These are phyloP conservation scores for Pulveroboletus sp. DNA, from an alignment of 768 basidiomycete genomes.

Conservation along the genomic window DNA sequence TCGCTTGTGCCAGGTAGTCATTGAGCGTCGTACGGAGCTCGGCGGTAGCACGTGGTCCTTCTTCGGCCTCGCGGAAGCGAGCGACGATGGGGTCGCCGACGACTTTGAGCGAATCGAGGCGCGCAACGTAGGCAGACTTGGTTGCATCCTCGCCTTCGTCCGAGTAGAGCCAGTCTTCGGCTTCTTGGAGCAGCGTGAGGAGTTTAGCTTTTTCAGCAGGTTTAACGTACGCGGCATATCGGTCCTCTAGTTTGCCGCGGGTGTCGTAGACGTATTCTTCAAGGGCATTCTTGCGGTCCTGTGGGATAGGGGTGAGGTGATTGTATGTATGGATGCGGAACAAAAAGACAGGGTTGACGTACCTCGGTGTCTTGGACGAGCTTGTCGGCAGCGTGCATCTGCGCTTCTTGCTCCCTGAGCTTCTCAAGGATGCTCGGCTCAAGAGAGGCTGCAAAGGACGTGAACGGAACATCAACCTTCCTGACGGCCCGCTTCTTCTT, in stretches of 20 bases:
- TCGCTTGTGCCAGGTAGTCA: slow-evolving; percentile 78
- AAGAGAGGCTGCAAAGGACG: slow-evolving; percentile 58
- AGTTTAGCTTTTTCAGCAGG: slow-evolving; percentile 75
- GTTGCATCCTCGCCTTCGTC: slow-evolving; percentile 94
- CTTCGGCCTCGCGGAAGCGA: slow-evolving; percentile 80
- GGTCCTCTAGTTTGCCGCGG: slow-evolving; percentile 86
- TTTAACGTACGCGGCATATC: slow-evolving; percentile 74
- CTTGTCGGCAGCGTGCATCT: slow-evolving; percentile 90
- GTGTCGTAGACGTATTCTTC: slow-evolving; percentile 99
- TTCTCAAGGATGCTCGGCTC: slow-evolving; percentile 60
- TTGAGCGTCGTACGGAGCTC: slow-evolving; percentile 86
- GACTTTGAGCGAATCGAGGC: slow-evolving; percentile 77
- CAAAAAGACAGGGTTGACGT: slow-evolving; percentile 18
- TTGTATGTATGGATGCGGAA: slow-evolving; percentile 3
- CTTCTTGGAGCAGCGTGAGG: slow-evolving; percentile 60
- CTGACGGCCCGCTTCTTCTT: slow-evolving; percentile 85
- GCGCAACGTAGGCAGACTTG: slow-evolving; percentile 89
- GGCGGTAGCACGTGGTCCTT: slow-evolving; percentile 65
- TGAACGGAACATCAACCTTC: slow-evolving; percentile 79
- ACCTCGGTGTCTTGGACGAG: slow-evolving; percentile 98
- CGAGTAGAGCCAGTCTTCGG: slow-evolving; percentile 96
- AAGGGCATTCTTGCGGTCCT: slow-evolving; percentile 98
- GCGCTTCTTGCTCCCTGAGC: slow-evolving; percentile 74
- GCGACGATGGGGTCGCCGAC: slow-evolving; percentile 83
- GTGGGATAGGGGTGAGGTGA: not conserved